Percentiles rank a stretch among this genome's conserved stretches.
phyloP scores from a whole-genome alignment of 345 rosid genomes.

The Populus deltoides region DNA sequence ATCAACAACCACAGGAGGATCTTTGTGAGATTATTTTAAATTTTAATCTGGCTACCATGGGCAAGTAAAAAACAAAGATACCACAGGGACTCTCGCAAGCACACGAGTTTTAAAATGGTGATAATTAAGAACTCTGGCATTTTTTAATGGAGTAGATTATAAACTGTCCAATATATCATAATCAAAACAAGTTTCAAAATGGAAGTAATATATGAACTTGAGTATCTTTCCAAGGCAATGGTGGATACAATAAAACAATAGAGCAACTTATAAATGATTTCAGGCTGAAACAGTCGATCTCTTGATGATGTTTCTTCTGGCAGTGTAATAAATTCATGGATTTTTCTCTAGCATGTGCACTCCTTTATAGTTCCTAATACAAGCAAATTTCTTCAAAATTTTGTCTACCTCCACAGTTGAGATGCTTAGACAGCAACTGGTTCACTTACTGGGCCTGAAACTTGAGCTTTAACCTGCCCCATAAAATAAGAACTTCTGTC shows the following conservation, averaged over 20 bases:
- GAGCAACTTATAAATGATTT: neutral
- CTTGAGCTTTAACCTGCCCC: slow-evolving; percentile 50
- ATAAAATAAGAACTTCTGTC: slow-evolving; percentile 23
- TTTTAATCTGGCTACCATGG: neutral
- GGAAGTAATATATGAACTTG: neutral
- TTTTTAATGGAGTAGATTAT: neutral
- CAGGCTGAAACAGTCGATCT: neutral
- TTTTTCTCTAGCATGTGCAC: neutral
- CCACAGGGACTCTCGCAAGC: neutral
- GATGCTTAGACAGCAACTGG: slow-evolving; percentile 54
- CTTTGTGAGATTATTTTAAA: neutral
- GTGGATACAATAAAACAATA: neutral
- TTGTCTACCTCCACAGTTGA: slow-evolving; percentile 13
- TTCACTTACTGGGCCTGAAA: slow-evolving; percentile 51
- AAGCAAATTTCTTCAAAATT: slow-evolving; percentile 43
- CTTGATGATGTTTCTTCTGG: slow-evolving; percentile 7
- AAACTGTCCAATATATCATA: neutral
- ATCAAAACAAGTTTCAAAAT: slow-evolving; percentile 2
- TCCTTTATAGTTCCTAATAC: slow-evolving; percentile 35
- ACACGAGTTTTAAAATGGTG: neutral
- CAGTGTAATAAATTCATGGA: neutral
- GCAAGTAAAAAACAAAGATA: too few relatives aligned
- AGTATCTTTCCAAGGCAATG: neutral
- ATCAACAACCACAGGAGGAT: too few relatives aligned
- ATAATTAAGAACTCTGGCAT: neutral